Conservation (phyloP, 2,329 filamentous ascomycete genomes). For the Amauroascus verrucosus region DNA sequence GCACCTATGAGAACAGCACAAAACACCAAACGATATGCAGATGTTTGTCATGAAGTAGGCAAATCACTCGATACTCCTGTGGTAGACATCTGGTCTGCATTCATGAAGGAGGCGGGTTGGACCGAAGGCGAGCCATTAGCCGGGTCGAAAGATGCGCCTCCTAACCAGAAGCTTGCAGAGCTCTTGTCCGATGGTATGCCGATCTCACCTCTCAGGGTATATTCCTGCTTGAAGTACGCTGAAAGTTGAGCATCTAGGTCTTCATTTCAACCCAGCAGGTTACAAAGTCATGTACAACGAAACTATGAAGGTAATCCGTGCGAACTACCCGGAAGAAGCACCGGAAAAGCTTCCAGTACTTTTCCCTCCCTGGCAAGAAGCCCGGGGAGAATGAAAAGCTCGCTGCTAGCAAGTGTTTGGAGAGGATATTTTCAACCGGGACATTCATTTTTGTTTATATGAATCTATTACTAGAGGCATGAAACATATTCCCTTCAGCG, state of each 20-base stretch:
- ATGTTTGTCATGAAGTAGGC: conserved; percentile 55
- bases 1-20: conserved; percentile 48
- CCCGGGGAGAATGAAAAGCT: not conserved
- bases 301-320: conserved; percentile 42
- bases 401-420: not conserved
- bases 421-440: no score
- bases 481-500: no score
- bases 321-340: conserved; percentile 45
- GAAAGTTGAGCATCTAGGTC: conserved; percentile 30
- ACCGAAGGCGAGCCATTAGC: conserved; percentile 40
- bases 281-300: conserved; percentile 48
- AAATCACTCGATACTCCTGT: conserved; percentile 49
- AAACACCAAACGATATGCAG: conserved; percentile 53
- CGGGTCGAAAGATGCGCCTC: conserved; percentile 48
- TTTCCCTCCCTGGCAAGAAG: conserved; percentile 44
- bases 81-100: conserved; percentile 67
- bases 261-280: conserved; percentile 49
- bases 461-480: no score
- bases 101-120: conserved; percentile 58
- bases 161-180: conserved; percentile 45
- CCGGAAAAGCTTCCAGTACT: conserved; percentile 44
- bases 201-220: not conserved
- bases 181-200: conserved; percentile 48
- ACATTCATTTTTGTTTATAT: no score
- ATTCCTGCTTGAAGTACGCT: no score